Evolutionary conservation across 2,329 filamentous ascomycete genomes (phyloP).

Genomic region (Cyclaneusma minus): DNA sequence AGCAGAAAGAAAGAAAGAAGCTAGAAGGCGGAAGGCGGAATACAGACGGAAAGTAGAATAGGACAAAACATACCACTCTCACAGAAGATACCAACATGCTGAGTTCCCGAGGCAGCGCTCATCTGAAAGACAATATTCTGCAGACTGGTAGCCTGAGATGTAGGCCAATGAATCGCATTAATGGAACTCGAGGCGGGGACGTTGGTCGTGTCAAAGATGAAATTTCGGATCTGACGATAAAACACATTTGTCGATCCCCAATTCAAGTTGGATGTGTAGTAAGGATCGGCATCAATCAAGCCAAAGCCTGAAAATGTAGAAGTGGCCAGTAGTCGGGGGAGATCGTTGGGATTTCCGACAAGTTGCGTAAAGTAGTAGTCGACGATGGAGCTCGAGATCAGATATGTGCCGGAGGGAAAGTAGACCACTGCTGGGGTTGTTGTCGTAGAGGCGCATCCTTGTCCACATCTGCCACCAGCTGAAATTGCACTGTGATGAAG

Average conservation of each 20-base stretch:
- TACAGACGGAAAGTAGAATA: too few relatives aligned
- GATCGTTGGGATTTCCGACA: conserved; percentile 16
- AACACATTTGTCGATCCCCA: conserved; percentile 62
- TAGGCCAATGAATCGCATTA: conserved; percentile 34
- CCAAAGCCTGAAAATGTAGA: conserved; percentile 65
- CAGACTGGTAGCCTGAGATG: conserved; percentile 38
- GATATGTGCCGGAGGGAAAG: conserved; percentile 41
- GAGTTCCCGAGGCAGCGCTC: conserved; percentile 25
- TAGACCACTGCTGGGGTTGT: conserved; percentile 39
- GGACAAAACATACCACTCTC: conserved; percentile 30
- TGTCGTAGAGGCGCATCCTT: conserved; percentile 24
- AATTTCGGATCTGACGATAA: conserved; percentile 47
- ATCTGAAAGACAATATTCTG: conserved; percentile 47
- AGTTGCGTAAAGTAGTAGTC: conserved; percentile 13
- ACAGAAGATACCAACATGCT: conserved; percentile 43
- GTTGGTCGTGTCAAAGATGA: conserved; percentile 39
- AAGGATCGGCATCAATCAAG: conserved; percentile 76
- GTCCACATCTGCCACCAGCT: conserved; percentile 9
- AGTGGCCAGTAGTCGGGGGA: conserved; percentile 60
- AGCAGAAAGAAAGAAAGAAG: too few relatives aligned
- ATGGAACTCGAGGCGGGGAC: conserved; percentile 13
- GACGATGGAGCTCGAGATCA: conserved; percentile 35
- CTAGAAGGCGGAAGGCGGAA: too few relatives aligned
- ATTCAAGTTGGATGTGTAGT: conserved; percentile 50
- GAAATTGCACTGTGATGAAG: not conserved